Evolutionary conservation across 1,284 basidiomycete species (phyloP), one percentile per base, ranked within the genome.

Genomic region (Calocybe gambosa): DNA sequence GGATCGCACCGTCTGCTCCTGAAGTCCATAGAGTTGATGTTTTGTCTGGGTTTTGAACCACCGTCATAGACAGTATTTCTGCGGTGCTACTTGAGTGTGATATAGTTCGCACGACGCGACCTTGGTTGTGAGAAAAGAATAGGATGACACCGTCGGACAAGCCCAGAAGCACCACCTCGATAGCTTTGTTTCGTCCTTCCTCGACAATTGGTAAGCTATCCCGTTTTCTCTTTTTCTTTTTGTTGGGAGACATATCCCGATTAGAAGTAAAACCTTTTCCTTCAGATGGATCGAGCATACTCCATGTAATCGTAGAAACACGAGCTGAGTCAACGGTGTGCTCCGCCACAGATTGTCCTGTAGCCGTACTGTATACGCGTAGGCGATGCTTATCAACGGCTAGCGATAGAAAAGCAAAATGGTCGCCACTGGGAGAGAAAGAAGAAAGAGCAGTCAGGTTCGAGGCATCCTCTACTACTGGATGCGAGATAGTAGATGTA

Each of bases 361-460:
- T 73, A 12, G 69, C 56, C 3, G 79, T 76, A 59, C 82, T 74
- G 62, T 82, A 85, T 39, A 88, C 71, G 51, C 81, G 79, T 46
- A 88, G 64, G 34, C 82, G 75, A 58, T 87, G 83, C 60, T 85
- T 87, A 69, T 88, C 84, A 40, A 87, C 72, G 4, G 84, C 76
- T 16, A 85, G 71, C 23, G 82, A 81, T 39, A 86, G 62, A 50
- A 82, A 74, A 1, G 81, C 82, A 59, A 86, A 85, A 43, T 79
- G 66, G 40, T 68, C 64, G 39, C 75, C 77, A 46, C 74, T 68
- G 6, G 75, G 74, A 12, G 84, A 85, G 61, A 86, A 88, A 7
- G 79, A 70, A 20, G 78, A 82, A 16, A 82, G 64, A 12, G 68
- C 58, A 18, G 70, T 62, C 16, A 73, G 60, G 45, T 67, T 60